Base-by-base conservation (phyloP, 1,284 basidiomycete species). In the Grifola frondosa region DNA sequence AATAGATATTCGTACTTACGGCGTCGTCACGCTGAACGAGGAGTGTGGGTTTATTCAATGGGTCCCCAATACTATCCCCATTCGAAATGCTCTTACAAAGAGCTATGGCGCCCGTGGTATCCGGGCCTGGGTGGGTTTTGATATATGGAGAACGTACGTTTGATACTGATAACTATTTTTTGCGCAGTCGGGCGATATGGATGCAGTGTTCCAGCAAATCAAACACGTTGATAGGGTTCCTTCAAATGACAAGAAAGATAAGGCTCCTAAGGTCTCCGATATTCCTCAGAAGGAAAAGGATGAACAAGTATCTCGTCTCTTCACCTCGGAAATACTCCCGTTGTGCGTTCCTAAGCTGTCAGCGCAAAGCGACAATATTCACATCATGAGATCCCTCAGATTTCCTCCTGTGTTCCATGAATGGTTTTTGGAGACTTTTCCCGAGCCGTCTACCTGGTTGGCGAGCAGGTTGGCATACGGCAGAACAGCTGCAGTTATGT, bases 11-110 rank as follows among this genome's bases (percentile, higher is more conserved):
- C 83, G 95, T 22, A 97, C 95, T 3, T 99, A 99, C 58, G 92
- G 93, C 7, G 94, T 99, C 15, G 88, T 98, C 16, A 93, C 95
- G 2, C 74, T 99, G 45, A 98, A 98, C 61, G 96, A 99, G 58
- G 92, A 97, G 56, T 97, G 95, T 59, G 97, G 97, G 0, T 80
- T 99, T 47, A 92, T 99, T 48, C 94, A 99, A 80, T 99, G 97
- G 97, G 97, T 99, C 11, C 90, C 88, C 1, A 90, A 99, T 62
- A 98, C 96, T 0, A 76, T 84, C 22, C 90, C 94, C 2, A 71
- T 98, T 30, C 86, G 97, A 24, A 78, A 81, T 5, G 81, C 98
- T 29, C 70, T 99, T 20, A 60, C 77, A 39, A 84, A 84, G 50
- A 69, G 74, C n/a, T 99, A 98, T 60, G 74, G 77, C 0, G 69